Conservation (phyloP, 1,139 yeast genomes). For the Saccharomycopsis phalli region DNA sequence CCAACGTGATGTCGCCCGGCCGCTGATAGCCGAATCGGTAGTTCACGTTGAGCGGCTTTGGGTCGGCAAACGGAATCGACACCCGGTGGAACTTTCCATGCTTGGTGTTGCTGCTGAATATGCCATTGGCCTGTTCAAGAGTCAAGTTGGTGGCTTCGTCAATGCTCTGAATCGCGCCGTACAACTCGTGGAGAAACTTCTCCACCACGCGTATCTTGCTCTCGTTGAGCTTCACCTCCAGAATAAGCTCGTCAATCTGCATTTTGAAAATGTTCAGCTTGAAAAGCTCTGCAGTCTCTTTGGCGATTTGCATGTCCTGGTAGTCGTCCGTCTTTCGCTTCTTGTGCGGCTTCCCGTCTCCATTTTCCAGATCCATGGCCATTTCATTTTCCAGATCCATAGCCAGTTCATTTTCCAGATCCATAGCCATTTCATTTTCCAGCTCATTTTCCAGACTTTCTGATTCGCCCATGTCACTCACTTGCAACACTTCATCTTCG, state of each 20-base stretch:
- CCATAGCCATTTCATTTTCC: not conserved
- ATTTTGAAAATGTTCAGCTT: constrained; percentile 90
- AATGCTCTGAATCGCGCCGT: constrained; percentile 56
- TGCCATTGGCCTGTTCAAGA: constrained; percentile 44
- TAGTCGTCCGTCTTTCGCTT: constrained; percentile 32
- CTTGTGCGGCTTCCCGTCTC: constrained; percentile 4
- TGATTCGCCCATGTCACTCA: not conserved
- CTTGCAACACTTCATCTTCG: not conserved
- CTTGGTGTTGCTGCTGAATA: constrained; percentile 26
- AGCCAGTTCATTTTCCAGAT: not conserved
- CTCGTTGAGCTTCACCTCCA: constrained; percentile 70
- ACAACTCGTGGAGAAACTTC: constrained; percentile 66
- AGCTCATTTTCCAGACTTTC: too few relatives aligned
- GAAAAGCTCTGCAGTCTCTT: constrained; percentile 90
- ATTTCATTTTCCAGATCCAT: not conserved
- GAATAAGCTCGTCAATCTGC: constrained; percentile 83
- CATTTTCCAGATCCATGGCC: not conserved
- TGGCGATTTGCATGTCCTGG: constrained; percentile 81
- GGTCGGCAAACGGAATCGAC: constrained; percentile 81
- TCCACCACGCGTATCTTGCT: constrained; percentile 51
- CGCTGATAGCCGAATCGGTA: constrained; percentile 60
- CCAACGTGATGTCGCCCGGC: constrained; percentile 72
- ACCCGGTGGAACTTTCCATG: constrained; percentile 36
- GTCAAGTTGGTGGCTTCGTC: constrained; percentile 46
- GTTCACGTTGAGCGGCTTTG: constrained; percentile 63